These are phyloP conservation scores for Cystobasidium tubakii DNA, from an alignment of 768 basidiomycete genomes.

Conservation along the genomic window DNA sequence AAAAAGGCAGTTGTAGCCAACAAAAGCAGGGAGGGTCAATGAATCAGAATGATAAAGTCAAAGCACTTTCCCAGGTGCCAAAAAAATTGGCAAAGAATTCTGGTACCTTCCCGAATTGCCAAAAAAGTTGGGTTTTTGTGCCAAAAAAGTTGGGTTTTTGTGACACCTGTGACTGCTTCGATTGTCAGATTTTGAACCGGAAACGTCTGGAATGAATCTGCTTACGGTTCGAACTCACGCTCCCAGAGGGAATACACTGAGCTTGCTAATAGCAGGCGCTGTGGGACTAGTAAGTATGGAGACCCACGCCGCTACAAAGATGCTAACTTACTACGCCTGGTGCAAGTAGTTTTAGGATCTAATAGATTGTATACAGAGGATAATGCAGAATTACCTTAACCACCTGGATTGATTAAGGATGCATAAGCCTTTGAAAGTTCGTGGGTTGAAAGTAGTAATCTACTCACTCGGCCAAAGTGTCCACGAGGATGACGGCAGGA, in stretches of 20 bases:
- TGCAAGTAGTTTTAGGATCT: not conserved
- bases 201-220: not conserved
- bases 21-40: no score
- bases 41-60: no score
- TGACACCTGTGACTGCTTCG: not conserved
- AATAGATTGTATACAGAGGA: not conserved
- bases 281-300: not conserved
- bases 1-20: no score
- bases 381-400: not conserved
- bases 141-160: not conserved
- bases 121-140: no score
- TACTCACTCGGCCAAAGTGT: no score
- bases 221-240: slow-evolving; percentile 19
- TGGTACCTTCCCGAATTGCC: no score
- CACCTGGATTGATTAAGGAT: no score
- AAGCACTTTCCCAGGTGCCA: no score
- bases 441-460: no score
- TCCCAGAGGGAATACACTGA: slow-evolving; percentile 21
- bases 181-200: not conserved
- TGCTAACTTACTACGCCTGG: not conserved
- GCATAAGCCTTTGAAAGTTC: no score
- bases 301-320: not conserved
- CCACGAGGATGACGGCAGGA: no score
- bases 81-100: no score
- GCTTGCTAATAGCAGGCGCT: slow-evolving; percentile 21